Evolutionary conservation across 75 land plant genomes (phyloP), one percentile per base, ranked within the genome.

Genomic region (Chamaecyparis obtusa): DNA sequence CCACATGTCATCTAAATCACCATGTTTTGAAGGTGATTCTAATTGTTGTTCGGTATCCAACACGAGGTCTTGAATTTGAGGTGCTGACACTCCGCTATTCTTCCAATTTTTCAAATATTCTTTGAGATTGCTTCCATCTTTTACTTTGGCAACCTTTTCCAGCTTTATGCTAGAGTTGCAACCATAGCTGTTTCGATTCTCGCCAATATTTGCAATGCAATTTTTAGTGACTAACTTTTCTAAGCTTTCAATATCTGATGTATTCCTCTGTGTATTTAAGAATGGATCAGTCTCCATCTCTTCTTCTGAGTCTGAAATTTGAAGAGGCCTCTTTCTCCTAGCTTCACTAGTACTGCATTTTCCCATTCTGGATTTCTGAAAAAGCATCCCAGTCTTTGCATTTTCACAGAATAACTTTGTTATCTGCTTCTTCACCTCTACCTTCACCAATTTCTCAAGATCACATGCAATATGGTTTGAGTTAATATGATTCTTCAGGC

Each of bases 371-470:
- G 49, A 41, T 43, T 80, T 44, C 83, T 44, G 48, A 80, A 44
- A 44, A 80, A 21, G 2, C 83, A 27, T 49, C n/a, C n/a, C 41
- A 11, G 15, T 80, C 14, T n/a, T 80, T 44, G 48, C 51, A 41
- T 80, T 80, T 27, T 44, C n/a, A 43, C 2, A 30, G 8, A 44
- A 43, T 44, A 80, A 48, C 83, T 44, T n/a, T 27, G 24, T 44
- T 21, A 80, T 43, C 83, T 80, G 83, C 41, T 80, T 80, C 83
- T 80, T 24, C 48, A 80, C 83, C 51, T 80, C 83, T 44, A 80
- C n/a, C 83, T 80, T 39, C 32, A 80, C 83, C 51, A 80, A 19
- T 44, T 44, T 19, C 48, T 19, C 48, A 80, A 80, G 27, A 43
- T 80, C 83, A 44, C 21, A 9, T 8, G 19, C 83, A 80, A 44